phyloP scores from a whole-genome alignment of 202 grass and related monocot genomes.

The Bolboschoenoplectus hybrid region DNA sequence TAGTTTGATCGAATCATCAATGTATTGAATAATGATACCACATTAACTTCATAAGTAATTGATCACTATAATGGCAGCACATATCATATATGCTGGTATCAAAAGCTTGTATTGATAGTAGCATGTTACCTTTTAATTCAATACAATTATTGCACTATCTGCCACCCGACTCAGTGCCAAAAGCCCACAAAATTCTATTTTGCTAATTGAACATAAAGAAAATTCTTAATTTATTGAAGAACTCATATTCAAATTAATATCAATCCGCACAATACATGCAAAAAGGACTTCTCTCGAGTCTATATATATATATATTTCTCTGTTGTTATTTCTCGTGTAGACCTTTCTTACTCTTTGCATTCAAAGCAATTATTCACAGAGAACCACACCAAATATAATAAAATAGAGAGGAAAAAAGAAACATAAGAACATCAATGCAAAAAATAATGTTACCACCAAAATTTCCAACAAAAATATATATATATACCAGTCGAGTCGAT shows the following conservation, averaged over 20 bases:
- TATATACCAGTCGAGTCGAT: not conserved
- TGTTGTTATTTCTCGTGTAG: not conserved
- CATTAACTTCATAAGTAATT: no score
- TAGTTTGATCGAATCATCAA: not conserved
- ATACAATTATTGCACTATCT: not conserved
- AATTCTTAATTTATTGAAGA: not conserved
- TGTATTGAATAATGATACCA: not conserved
- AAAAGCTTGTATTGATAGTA: not conserved
- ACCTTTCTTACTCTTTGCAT: not conserved
- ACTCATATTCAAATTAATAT: not conserved
- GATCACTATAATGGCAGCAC: not conserved
- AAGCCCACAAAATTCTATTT: not conserved
- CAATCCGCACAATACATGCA: conserved; percentile 7
- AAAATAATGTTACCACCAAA: conserved; percentile 5
- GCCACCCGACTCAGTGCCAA: not conserved
- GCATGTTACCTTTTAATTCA: not conserved
- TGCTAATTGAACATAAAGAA: not conserved
- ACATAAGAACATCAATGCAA: not conserved
- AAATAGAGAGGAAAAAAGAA: not conserved
- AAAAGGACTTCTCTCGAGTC: not conserved
- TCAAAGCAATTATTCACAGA: conserved; percentile 27
- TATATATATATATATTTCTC: not conserved
- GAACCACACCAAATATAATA: conserved; percentile 4
- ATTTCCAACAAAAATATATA: not conserved
- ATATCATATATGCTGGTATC: not conserved